Evolutionary conservation across 169 alveolate species (phyloP).

Genomic region (Cystoisospora suis): DNA sequence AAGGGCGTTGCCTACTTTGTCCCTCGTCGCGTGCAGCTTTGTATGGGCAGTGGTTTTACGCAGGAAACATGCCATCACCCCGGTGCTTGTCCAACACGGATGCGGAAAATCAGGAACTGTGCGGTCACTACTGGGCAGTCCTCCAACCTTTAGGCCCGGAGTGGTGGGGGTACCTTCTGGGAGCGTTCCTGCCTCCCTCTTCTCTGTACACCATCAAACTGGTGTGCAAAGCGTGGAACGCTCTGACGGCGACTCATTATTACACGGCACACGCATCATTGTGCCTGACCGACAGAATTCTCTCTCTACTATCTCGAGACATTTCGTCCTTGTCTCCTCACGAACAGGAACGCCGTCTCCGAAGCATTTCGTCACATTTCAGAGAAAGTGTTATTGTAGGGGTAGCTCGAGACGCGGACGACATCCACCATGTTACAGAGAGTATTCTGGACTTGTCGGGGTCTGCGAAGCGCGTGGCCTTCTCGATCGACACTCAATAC

Average conservation of each 20-base stretch:
- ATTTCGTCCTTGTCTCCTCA: neutral
- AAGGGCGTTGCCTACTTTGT: too few species aligned
- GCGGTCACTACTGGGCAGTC: neutral
- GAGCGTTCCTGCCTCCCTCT: neutral
- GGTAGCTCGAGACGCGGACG: neutral
- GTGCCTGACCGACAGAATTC: neutral
- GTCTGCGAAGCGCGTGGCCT: neutral
- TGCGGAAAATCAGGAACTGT: too few species aligned
- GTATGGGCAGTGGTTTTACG: too few species aligned
- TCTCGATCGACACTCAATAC: neutral
- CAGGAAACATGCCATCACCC: too few species aligned
- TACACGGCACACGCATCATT: neutral
- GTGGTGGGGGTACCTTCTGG: conserved; percentile 34
- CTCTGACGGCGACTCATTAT: neutral
- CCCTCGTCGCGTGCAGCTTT: too few species aligned
- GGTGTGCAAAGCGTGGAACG: conserved; percentile 20
- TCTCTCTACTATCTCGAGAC: neutral
- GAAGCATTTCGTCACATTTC: neutral
- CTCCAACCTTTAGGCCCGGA: neutral
- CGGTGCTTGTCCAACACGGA: too few species aligned
- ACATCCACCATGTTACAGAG: neutral
- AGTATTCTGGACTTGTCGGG: neutral
- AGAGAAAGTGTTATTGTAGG: neutral
- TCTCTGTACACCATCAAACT: conserved; percentile 5
- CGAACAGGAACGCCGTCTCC: neutral